Evolutionary conservation across 345 rosid genomes (phyloP).

Genomic region (Conringia planisiliqua): DNA sequence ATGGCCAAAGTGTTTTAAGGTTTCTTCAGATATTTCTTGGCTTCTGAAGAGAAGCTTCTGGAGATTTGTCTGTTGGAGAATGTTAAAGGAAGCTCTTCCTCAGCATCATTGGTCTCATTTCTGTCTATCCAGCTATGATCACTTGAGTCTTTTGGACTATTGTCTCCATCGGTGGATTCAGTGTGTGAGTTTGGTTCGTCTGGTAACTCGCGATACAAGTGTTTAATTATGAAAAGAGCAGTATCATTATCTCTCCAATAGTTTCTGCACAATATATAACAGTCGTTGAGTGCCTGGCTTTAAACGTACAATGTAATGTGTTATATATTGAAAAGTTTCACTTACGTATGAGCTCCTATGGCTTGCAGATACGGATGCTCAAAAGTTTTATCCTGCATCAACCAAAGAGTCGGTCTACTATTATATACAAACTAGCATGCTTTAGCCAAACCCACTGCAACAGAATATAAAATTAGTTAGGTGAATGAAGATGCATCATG

Average conservation of each 20-base stretch:
- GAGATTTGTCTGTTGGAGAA: conserved; percentile 49
- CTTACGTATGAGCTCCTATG: conserved; percentile 94
- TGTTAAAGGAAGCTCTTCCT: conserved; percentile 84
- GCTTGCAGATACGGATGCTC: conserved; percentile 96
- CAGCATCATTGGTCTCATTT: conserved; percentile 50
- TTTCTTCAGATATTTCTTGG: conserved; percentile 45
- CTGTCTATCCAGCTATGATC: conserved; percentile 47
- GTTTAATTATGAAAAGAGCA: conserved; percentile 85
- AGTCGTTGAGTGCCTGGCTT: not conserved
- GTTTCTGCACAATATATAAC: conserved; percentile 54
- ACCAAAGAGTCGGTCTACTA: not conserved
- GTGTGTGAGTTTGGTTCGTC: conserved; percentile 44
- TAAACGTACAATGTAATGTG: not conserved
- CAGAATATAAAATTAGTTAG: not conserved
- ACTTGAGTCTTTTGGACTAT: conserved; percentile 35
- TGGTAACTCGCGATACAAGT: conserved; percentile 69
- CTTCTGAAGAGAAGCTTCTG: conserved; percentile 58
- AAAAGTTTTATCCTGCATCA: conserved; percentile 80
- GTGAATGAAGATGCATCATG: not conserved
- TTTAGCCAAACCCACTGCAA: conserved; percentile 4
- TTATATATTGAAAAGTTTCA: not conserved
- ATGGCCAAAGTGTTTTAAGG: conserved; percentile 21
- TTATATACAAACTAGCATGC: not conserved
- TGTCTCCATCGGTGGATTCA: conserved; percentile 28
- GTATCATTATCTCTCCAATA: conserved; percentile 97